Percentiles rank a stretch among this genome's conserved stretches.
Evolutionary conservation across 306 rosid genomes (phyloP).

Genomic region (Cicer cuneatum): DNA sequence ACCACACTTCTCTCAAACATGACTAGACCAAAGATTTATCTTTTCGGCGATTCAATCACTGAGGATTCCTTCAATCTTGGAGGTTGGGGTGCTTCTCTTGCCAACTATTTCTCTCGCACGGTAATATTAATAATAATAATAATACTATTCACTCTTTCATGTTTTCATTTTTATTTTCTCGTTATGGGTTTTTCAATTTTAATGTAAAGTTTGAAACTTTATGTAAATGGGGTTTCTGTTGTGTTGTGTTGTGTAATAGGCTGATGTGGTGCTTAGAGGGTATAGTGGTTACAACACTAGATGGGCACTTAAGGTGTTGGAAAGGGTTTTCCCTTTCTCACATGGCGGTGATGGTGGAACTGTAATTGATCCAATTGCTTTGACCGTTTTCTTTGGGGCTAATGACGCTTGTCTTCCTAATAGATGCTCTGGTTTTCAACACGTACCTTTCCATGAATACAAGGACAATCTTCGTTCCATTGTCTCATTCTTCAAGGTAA

Average conservation of each 20-base stretch:
- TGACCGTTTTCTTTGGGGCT: constrained; percentile 90
- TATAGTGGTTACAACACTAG: constrained; percentile 87
- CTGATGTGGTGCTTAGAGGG: constrained; percentile 82
- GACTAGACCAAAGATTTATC: constrained; percentile 77
- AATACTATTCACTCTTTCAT: neutral
- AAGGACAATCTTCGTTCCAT: constrained; percentile 66
- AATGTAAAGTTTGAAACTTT: no score
- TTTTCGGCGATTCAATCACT: constrained; percentile 90
- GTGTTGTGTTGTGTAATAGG: constrained; percentile 19
- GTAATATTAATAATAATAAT: constrained; percentile 36
- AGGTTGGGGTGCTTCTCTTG: constrained; percentile 93
- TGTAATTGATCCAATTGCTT: constrained; percentile 54
- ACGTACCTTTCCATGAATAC: constrained; percentile 77
- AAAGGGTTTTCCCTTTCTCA: constrained; percentile 60
- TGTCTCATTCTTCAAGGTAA: constrained; percentile 79
- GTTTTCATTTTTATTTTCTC: neutral
- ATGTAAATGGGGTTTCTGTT: neutral
- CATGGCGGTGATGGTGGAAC: constrained; percentile 39
- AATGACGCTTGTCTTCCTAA: constrained; percentile 83
- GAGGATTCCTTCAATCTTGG: constrained; percentile 65
- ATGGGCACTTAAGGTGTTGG: constrained; percentile 79
- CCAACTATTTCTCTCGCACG: constrained; percentile 75
- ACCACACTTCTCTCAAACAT: neutral
- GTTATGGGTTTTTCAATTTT: constrained; percentile 7
- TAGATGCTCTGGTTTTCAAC: constrained; percentile 71